Conservation (phyloP, 495 filamentous ascomycete species). For the Hypoxylon cercidicola region DNA sequence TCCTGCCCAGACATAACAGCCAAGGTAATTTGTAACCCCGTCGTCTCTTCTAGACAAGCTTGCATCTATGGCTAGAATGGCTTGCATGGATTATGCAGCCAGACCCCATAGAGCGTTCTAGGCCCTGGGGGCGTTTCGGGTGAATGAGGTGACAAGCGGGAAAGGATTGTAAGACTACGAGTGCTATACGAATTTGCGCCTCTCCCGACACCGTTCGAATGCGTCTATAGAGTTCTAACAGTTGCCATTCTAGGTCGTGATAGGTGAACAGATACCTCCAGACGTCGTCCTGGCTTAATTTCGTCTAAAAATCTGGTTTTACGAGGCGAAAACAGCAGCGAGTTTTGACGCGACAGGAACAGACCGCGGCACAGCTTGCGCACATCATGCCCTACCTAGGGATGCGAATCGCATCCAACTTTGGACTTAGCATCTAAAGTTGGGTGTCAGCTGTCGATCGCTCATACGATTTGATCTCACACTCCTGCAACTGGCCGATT, state of each 20-base stretch:
- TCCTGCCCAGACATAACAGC: constrained; percentile 33
- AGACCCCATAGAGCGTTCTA: constrained; percentile 42
- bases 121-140: constrained; percentile 38
- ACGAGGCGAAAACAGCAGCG: constrained; percentile 7
- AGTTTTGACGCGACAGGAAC: constrained; percentile 22
- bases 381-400: constrained; percentile 41
- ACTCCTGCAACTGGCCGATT: constrained; percentile 42
- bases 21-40: constrained; percentile 41
- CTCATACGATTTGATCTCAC: constrained; percentile 44
- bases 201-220: constrained; percentile 17
- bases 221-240: constrained; percentile 7
- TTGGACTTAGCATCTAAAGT: constrained; percentile 32
- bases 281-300: constrained; percentile 24
- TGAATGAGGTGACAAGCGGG: constrained; percentile 44
- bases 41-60: constrained; percentile 41
- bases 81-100: constrained; percentile 42
- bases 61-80: constrained; percentile 42
- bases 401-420: constrained; percentile 34
- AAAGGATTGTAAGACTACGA: constrained; percentile 36
- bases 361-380: constrained; percentile 11
- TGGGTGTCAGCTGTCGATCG: constrained; percentile 42
- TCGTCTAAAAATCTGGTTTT: constrained; percentile 19
- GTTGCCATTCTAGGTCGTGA: constrained; percentile 5
- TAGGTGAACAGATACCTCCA: constrained; percentile 13
- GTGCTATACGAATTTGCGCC: constrained; percentile 30